A percentile compares a stretch with the other conserved stretches of the same genome.
phyloP scores from a whole-genome alignment of 352 stramenopile genomes.

The Phytophthora citricola region DNA sequence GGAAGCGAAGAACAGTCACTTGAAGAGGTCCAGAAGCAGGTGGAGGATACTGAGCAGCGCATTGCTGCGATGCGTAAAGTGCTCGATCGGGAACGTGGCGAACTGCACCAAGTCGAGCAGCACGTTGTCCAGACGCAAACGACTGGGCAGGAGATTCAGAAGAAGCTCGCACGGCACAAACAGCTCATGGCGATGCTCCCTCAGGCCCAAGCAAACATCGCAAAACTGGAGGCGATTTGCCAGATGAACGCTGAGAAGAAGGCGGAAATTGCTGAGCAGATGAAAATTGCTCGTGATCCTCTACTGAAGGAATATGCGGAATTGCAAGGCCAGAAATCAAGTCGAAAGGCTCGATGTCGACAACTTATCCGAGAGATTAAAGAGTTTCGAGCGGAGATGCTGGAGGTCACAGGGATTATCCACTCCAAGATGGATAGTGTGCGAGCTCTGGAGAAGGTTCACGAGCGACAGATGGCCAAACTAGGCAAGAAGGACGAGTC shows the following conservation, averaged over 20 bases:
- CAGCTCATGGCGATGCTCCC: slow-evolving; percentile 72
- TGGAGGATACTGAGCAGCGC: slow-evolving; percentile 42
- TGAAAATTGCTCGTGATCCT: slow-evolving; percentile 52
- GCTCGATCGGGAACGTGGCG: slow-evolving; percentile 39
- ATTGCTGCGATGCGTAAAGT: slow-evolving; percentile 52
- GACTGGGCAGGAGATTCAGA: slow-evolving; percentile 45
- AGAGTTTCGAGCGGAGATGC: slow-evolving; percentile 66
- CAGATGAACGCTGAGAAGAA: slow-evolving; percentile 60
- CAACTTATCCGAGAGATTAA: slow-evolving; percentile 79
- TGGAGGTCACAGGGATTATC: slow-evolving; percentile 62
- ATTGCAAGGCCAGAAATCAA: slow-evolving; percentile 53
- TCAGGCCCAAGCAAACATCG: slow-evolving; percentile 70
- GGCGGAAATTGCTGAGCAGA: slow-evolving; percentile 54
- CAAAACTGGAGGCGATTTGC: slow-evolving; percentile 73
- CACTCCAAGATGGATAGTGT: slow-evolving; percentile 76
- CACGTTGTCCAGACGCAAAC: slow-evolving; percentile 45
- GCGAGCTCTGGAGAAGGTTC: slow-evolving; percentile 60
- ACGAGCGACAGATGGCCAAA: slow-evolving; percentile 40
- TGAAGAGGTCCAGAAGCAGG: slow-evolving; percentile 41
- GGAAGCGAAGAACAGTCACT: slow-evolving; percentile 29
- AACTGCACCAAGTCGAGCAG: slow-evolving; percentile 38
- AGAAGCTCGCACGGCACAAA: slow-evolving; percentile 54
- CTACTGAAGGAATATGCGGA: slow-evolving; percentile 57
- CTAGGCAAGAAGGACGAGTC: slow-evolving; percentile 25
- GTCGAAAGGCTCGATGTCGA: slow-evolving; percentile 57